Evolutionary conservation across 2,329 filamentous ascomycete genomes (phyloP), one percentile per base, ranked within the genome.

Genomic region (Cercospora berteroae): DNA sequence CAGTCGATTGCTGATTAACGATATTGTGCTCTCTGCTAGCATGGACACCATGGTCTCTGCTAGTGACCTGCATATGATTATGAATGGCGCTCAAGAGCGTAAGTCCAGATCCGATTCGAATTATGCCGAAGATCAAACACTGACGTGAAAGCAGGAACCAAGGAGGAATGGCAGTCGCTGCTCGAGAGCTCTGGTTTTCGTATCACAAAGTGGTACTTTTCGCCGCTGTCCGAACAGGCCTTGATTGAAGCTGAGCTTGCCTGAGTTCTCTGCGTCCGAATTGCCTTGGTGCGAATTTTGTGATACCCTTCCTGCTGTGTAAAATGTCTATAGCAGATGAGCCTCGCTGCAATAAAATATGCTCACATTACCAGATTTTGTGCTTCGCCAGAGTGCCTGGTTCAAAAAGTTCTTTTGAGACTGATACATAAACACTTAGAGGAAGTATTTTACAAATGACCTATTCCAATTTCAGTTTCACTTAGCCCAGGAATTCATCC

Each of bases 1-100:
- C 16, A 72, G 68, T 62, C 66, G 69, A 56, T 42, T 75, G 8
- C 52, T 75, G 59, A 68, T 75, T 58, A 67, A 73, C 50, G 72
- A 75, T 31, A 67, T 72, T 16, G 68, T 74, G 12, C 42, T 65
- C 18, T 39, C 57, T 0, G 42, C 63, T 2, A 52, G 36, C 27
- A 65, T 55, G 57, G 63, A 65, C 44, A n/a, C 44, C 18, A 60
- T 60, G 56, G 57, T 65, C 12, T 65, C 63, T 29, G 57, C 63
- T n/a, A 60, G 55, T 36, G 63, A 65, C 18, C 16, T 65, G 36
- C 55, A 65, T 27, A 65, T 65, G 63, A 65, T 36, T 5, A 60
- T 60, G 63, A 65, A 65, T 55, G 56, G 42, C n/a, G 63, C 63
- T 2, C 56, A 60, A 27, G 63, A 65, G 42, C 39, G 62, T 64